These are phyloP conservation scores for Pythium grandisporangium DNA, from an alignment of 352 stramenopile genomes.

Conservation along the genomic window DNA sequence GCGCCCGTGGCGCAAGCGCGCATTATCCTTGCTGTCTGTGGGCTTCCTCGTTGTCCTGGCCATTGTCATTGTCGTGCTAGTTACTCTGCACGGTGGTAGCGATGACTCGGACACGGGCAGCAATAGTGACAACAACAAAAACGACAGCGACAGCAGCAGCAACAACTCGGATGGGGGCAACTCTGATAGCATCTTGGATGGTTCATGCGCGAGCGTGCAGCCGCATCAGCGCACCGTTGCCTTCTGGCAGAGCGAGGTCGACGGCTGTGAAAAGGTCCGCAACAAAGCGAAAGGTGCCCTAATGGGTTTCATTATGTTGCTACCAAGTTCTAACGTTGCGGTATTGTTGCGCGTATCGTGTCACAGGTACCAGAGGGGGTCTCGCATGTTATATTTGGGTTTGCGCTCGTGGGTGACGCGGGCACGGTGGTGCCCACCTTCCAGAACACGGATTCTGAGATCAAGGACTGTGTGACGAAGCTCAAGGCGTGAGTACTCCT, in stretches of 20 bases:
- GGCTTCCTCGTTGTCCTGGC: conserved; percentile 17
- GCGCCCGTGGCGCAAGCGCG: conserved; percentile 6
- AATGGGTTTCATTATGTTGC: neutral
- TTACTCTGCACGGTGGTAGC: conserved; percentile 3
- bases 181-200: no score
- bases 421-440: conserved; percentile 39
- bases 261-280: conserved; percentile 52
- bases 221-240: conserved; percentile 50
- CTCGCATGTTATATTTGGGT: conserved; percentile 68
- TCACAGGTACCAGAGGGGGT: conserved; percentile 34
- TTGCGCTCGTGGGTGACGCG: conserved; percentile 43
- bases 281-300: neutral
- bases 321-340: neutral
- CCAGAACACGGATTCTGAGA: conserved; percentile 43
- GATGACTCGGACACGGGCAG: conserved; percentile 1
- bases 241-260: conserved; percentile 78
- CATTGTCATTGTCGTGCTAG: conserved; percentile 28
- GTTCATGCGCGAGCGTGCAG: no score
- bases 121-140: neutral
- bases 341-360: conserved; percentile 1
- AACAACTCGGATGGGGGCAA: no score
- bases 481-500: conserved; percentile 25
- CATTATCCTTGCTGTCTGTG: conserved; percentile 9
- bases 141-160: conserved; percentile 1
- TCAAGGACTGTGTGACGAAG: conserved; percentile 42